These are phyloP conservation scores for Massariosphaeria phaeospora DNA, from an alignment of 495 filamentous ascomycete genomes.

Conservation along the genomic window DNA sequence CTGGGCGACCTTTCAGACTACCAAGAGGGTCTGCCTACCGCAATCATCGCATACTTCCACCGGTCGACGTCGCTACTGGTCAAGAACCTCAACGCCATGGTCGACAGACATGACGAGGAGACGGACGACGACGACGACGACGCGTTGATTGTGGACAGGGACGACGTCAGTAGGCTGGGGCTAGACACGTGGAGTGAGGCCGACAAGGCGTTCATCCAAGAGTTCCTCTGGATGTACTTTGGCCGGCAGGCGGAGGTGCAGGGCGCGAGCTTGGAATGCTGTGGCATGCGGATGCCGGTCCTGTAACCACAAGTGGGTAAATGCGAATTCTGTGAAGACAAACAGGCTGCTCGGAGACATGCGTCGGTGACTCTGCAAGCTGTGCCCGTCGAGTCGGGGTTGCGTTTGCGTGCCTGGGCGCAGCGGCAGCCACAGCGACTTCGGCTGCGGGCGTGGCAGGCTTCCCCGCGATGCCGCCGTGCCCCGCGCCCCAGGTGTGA, in stretches of 20 bases:
- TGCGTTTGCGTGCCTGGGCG: not conserved
- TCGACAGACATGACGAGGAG: constrained; percentile 44
- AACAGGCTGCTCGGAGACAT: not conserved
- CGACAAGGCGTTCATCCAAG: constrained; percentile 68
- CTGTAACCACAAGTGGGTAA: not conserved
- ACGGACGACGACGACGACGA: constrained; percentile 48
- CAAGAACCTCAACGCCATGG: constrained; percentile 61
- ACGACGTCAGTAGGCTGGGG: constrained; percentile 74
- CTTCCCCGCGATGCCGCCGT: not conserved
- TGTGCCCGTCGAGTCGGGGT: not conserved
- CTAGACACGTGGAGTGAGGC: constrained; percentile 79
- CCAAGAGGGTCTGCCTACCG: constrained; percentile 52
- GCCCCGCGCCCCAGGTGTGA: too few species aligned
- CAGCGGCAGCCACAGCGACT: not conserved
- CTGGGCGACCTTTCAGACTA: constrained; percentile 35
- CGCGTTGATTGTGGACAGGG: constrained; percentile 35
- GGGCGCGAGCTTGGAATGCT: constrained; percentile 69
- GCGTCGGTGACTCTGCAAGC: not conserved
- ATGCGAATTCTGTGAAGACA: too few species aligned
- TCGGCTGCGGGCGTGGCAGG: not conserved
- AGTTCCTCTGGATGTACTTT: constrained; percentile 67
- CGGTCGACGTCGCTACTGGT: constrained; percentile 71
- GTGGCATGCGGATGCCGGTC: constrained; percentile 64
- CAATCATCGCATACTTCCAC: constrained; percentile 88
- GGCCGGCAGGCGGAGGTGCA: constrained; percentile 62